Evolutionary conservation across 1,139 yeast species (phyloP).

Genomic region (Candida labiduridarum): DNA sequence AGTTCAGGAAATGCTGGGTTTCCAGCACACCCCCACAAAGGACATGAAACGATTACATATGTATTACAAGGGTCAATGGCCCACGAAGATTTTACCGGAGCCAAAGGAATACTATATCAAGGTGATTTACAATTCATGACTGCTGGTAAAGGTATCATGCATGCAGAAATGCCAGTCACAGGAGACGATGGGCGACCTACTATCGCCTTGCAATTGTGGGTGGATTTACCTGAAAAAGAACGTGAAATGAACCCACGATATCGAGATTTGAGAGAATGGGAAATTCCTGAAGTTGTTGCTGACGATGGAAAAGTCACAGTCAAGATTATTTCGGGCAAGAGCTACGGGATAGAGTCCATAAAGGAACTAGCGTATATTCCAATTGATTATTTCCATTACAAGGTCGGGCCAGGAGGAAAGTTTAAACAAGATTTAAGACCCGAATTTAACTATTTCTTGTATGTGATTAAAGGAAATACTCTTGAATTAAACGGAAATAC

Average conservation of each 20-base stretch:
- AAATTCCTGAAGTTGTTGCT: no score
- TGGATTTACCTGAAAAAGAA: constrained; percentile 73
- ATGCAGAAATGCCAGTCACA: constrained; percentile 79
- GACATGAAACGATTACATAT: constrained; percentile 86
- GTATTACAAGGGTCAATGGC: constrained; percentile 76
- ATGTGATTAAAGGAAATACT: constrained; percentile 62
- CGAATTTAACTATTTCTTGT: constrained; percentile 73
- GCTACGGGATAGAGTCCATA: constrained; percentile 76
- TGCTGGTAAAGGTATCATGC: constrained; percentile 88
- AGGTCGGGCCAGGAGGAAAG: constrained; percentile 66
- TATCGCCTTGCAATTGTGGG: constrained; percentile 88
- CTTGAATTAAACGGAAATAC: constrained; percentile 48
- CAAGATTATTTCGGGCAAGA: constrained; percentile 75
- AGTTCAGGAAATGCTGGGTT: constrained; percentile 62
- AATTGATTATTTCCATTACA: constrained; percentile 71
- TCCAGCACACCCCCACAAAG: constrained; percentile 93
- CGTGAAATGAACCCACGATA: constrained; percentile 77
- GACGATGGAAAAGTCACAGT: constrained; percentile 71
- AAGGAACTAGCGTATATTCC: constrained; percentile 86
- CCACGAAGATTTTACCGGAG: constrained; percentile 91
- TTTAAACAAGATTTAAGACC: constrained; percentile 65
- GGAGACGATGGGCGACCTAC: constrained; percentile 58
- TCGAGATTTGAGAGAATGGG: constrained; percentile 72
- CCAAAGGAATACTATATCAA: constrained; percentile 72
- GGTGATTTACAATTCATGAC: constrained; percentile 96